phyloP scores from a whole-genome alignment of 208 protist species.

The Acanthamoeba triangularis region DNA sequence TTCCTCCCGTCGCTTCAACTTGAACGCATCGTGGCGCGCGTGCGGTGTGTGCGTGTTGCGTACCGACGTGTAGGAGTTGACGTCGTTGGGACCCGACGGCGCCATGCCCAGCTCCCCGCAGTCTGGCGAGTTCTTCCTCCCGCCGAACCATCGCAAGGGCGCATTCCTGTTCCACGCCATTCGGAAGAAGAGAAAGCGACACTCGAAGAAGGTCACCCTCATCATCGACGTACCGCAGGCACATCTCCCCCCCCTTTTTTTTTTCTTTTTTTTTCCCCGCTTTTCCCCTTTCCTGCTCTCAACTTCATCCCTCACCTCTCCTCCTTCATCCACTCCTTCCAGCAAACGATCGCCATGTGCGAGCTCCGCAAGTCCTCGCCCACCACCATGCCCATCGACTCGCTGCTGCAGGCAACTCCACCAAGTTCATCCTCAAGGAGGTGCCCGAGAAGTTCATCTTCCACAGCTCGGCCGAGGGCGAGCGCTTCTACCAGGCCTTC shows the following conservation, averaged over 20 bases:
- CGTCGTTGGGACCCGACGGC: no score
- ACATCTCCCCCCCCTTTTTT: neutral
- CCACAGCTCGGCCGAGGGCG: conserved; percentile 12
- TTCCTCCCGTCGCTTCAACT: no score
- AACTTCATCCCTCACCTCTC: neutral
- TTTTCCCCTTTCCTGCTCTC: no score
- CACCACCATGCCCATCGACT: conserved; percentile 8
- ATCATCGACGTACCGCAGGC: conserved; percentile 40
- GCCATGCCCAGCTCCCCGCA: neutral
- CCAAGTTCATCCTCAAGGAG: conserved; percentile 44
- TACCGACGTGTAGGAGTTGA: no score
- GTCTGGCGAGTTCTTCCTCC: neutral
- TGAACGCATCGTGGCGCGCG: no score
- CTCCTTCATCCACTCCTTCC: neutral
- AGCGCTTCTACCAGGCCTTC: conserved; percentile 76
- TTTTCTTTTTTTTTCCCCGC: neutral
- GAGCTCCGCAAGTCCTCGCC: conserved; percentile 11
- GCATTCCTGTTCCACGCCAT: conserved; percentile 48
- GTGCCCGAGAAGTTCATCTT: conserved; percentile 69
- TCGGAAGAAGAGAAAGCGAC: conserved; percentile 43
- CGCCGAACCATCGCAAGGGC: neutral
- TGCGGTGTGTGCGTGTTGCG: neutral
- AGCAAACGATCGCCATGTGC: conserved; percentile 39
- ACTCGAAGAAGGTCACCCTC: conserved; percentile 38
- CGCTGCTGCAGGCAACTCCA: neutral